phyloP scores from a whole-genome alignment of 148 eudicot species.

The Amaranthus palmeri region DNA sequence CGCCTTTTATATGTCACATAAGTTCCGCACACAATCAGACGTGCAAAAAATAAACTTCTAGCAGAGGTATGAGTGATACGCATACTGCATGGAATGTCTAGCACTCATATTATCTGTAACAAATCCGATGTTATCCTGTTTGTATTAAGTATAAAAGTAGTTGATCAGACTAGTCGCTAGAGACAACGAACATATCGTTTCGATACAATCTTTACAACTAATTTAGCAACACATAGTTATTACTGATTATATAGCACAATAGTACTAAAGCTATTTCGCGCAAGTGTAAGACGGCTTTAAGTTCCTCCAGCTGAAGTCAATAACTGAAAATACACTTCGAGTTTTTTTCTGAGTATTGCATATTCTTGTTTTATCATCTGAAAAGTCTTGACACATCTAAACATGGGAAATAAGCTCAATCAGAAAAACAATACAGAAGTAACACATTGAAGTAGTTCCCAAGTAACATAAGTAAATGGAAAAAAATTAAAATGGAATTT shows the following conservation, averaged over 20 bases:
- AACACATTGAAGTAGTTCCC: neutral
- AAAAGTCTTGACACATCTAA: slow-evolving; percentile 60
- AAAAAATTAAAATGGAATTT: neutral
- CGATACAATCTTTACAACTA: neutral
- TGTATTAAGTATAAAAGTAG: neutral
- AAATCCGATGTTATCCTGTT: neutral
- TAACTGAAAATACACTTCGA: slow-evolving; percentile 61
- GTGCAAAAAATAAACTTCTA: too few relatives aligned
- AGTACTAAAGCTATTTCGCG: neutral
- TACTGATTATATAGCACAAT: neutral
- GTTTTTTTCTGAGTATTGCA: slow-evolving; percentile 49
- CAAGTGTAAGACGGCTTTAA: neutral
- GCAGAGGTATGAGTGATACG: too few relatives aligned
- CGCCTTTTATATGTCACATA: too few relatives aligned
- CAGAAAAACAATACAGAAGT: neutral
- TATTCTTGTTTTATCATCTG: slow-evolving; percentile 64
- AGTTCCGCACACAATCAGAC: too few relatives aligned
- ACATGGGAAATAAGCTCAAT: slow-evolving; percentile 1
- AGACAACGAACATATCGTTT: neutral
- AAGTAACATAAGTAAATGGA: too few relatives aligned
- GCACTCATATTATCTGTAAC: neutral
- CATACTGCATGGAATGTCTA: too few relatives aligned
- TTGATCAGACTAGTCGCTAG: neutral
- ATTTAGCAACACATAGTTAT: neutral
- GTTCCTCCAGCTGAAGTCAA: slow-evolving; percentile 10